Conservation (phyloP, 257 asterid species). For the Solanum medicagineum region DNA sequence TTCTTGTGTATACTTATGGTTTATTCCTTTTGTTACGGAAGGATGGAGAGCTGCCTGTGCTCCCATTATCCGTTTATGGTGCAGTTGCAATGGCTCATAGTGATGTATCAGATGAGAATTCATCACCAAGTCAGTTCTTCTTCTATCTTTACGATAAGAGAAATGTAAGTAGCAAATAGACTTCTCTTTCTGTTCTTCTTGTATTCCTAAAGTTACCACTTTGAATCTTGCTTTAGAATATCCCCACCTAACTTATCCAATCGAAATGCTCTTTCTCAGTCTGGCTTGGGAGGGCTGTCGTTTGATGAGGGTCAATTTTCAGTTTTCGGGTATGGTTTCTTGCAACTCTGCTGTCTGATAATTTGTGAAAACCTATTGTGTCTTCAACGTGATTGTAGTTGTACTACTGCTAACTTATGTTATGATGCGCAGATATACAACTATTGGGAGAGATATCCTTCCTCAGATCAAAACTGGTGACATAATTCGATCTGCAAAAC, state of each 20-base stretch:
- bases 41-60: conserved; percentile 98
- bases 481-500: conserved; percentile 64
- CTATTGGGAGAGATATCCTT: conserved; percentile 52
- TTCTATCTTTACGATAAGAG: conserved; percentile 91
- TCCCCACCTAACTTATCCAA: neutral
- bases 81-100: conserved; percentile 92
- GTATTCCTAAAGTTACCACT: neutral
- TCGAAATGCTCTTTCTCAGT: conserved; percentile 21
- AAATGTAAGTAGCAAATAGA: conserved; percentile 45
- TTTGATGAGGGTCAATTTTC: conserved; percentile 96
- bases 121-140: conserved; percentile 96
- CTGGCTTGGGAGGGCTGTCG: conserved; percentile 95
- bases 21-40: conserved; percentile 11
- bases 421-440: conserved; percentile 46
- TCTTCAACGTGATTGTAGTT: neutral
- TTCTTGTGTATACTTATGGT: neutral
- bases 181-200: neutral
- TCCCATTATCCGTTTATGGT: conserved; percentile 90
- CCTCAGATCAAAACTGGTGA: conserved; percentile 80
- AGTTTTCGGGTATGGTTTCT: conserved; percentile 57
- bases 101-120: conserved; percentile 66
- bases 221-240: neutral
- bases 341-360: neutral
- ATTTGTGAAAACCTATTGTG: neutral
- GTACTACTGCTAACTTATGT: neutral